Percentiles rank a stretch among this genome's conserved stretches.
phyloP scores from a whole-genome alignment of 2,329 filamentous ascomycete species.

The Monosporascus sp. region DNA sequence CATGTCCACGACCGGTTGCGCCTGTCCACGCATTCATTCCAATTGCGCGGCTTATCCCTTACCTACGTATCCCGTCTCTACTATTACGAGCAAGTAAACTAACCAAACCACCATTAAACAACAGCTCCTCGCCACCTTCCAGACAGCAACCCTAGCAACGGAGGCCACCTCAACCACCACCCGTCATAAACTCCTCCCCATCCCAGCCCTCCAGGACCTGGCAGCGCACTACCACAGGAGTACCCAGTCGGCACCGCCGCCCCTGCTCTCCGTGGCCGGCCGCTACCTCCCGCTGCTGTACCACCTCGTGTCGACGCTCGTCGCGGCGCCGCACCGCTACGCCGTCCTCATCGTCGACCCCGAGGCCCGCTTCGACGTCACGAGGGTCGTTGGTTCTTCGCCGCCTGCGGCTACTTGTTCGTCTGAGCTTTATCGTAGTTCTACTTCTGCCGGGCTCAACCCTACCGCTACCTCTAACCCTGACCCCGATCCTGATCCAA shows the following conservation, averaged over 20 bases:
- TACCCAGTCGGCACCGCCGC: conserved; percentile 38
- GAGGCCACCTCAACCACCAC: conserved; percentile 1
- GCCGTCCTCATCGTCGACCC: conserved; percentile 51
- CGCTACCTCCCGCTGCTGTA: conserved; percentile 53
- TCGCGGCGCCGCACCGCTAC: conserved; percentile 43
- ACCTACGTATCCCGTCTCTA: conserved; percentile 3
- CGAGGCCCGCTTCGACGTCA: conserved; percentile 50
- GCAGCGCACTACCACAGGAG: conserved; percentile 41
- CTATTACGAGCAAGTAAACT: not conserved
- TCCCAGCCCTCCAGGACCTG: conserved; percentile 44
- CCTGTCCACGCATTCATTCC: too few species aligned
- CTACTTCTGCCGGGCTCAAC: too few species aligned
- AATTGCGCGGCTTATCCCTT: not conserved
- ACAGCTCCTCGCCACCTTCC: conserved; percentile 20
- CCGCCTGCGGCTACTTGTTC: conserved; percentile 7
- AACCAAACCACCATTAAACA: not conserved
- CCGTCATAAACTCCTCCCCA: conserved; percentile 24
- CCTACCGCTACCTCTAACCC: conserved; percentile 16
- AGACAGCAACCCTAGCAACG: not conserved
- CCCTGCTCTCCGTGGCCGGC: conserved; percentile 44
- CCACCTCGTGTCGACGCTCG: conserved; percentile 46
- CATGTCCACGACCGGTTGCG: not conserved
- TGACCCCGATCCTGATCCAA: not conserved
- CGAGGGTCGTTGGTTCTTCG: conserved; percentile 31
- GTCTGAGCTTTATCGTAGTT: not conserved